Evolutionary conservation across 768 basidiomycete species (phyloP), one percentile per base, ranked within the genome.

Genomic region (Coprinellus aureogranulatus): DNA sequence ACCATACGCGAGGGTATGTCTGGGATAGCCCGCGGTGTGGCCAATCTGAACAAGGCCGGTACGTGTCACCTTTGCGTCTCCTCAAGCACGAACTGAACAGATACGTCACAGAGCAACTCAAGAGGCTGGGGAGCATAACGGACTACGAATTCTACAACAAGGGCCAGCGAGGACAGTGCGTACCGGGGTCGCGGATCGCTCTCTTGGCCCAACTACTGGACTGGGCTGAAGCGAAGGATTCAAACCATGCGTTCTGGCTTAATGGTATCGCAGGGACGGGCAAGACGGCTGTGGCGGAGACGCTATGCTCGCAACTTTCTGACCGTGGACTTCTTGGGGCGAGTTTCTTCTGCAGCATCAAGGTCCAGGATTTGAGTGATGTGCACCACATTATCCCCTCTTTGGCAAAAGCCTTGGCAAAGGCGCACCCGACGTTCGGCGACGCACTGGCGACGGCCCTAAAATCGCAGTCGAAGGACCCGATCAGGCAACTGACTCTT

Each of bases 251-350:
- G 20, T 46, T 61, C 22, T 61, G 57, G 56, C 52, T 61, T 4
- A 14, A 20, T 23, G 60, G 53, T 8, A 42, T 50, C 0, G 54
- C 57, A 1, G 60, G 60, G 1, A 58, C 53, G 12, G 60, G 60
- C 22, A 61, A 61, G 41, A 57, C 60, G 1, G 52, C 60, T 6
- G 42, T 61, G 10, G 34, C 52, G 5, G 41, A 61, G 25, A 54
- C 60, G 11, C 51, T 61, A 26, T 46, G 46, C 12, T 47, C 46
- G 8, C 46, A 40, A 10, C 57, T 46, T 26, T 2, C 22, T 20
- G 52, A 42, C 14, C 22, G 34, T 39, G 46, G 51, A 12, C 51
- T 40, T 1, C 52, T 57, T 20, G 60, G 55, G 20, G 60, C 52
- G 3, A 37, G 47, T 1, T 58, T 34, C 54, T 61, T 61, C 56